These are phyloP conservation scores for Marchantia paleacea DNA, from an alignment of 225 moss, liverwort and hornwort species.

Conservation along the genomic window DNA sequence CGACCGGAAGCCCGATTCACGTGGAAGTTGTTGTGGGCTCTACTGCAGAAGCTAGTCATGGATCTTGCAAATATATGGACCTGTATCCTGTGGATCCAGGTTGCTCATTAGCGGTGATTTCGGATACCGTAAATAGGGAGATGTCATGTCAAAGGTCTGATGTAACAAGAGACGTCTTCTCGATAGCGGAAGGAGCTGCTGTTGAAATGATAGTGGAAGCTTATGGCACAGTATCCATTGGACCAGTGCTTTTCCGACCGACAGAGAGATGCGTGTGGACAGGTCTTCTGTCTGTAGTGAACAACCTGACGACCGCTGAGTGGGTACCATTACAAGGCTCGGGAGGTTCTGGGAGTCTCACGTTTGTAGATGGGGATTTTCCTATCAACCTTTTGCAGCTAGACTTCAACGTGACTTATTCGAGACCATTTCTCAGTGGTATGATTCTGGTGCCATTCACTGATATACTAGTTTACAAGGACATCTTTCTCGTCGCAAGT, in stretches of 20 bases:
- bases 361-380: slow-evolving; percentile 40
- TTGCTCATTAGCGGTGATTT: slow-evolving; percentile 9
- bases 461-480: too few relatives aligned
- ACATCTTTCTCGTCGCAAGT: not conserved
- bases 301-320: slow-evolving; percentile 44
- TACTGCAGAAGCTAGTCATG: slow-evolving; percentile 32
- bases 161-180: slow-evolving; percentile 27
- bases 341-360: slow-evolving; percentile 44
- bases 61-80: slow-evolving; percentile 15
- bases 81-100: slow-evolving; percentile 23
- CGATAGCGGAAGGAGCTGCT: slow-evolving; percentile 32
- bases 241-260: slow-evolving; percentile 44
- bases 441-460: not conserved
- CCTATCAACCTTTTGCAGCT: slow-evolving; percentile 34
- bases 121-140: slow-evolving; percentile 13
- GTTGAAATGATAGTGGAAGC: slow-evolving; percentile 37
- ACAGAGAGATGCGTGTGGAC: slow-evolving; percentile 37
- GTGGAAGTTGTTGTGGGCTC: slow-evolving; percentile 32
- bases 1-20: slow-evolving; percentile 31
- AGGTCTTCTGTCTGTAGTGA: slow-evolving; percentile 40
- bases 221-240: slow-evolving; percentile 29
- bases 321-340: slow-evolving; percentile 44
- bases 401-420: slow-evolving; percentile 31
- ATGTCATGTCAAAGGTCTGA: slow-evolving; percentile 13
- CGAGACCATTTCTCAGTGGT: slow-evolving; percentile 28